phyloP scores from a whole-genome alignment of 805 yeast species.

The Ogataea paradorogensis region DNA sequence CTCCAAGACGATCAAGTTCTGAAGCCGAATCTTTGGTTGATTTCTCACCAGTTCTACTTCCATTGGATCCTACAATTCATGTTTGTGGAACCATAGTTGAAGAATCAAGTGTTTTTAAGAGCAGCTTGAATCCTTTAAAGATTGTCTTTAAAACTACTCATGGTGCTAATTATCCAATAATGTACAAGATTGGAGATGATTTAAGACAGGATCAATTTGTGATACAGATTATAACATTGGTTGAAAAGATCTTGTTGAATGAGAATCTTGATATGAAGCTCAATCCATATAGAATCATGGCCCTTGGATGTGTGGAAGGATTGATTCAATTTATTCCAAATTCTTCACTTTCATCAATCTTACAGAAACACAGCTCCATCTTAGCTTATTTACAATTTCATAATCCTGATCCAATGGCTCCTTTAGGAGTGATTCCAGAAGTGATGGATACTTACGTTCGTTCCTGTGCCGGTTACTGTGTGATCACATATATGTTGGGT shows the following conservation, averaged over 20 bases:
- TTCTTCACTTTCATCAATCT: slow-evolving; percentile 77
- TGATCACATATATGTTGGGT: slow-evolving; percentile 88
- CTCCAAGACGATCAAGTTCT: slow-evolving; percentile 11
- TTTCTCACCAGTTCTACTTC: slow-evolving; percentile 60
- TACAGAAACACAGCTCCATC: slow-evolving; percentile 72
- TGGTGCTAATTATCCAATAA: slow-evolving; percentile 63
- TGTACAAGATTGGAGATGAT: slow-evolving; percentile 96
- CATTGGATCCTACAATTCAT: slow-evolving; percentile 76
- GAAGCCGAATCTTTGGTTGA: slow-evolving; percentile 33
- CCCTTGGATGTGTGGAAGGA: slow-evolving; percentile 90
- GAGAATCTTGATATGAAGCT: slow-evolving; percentile 87
- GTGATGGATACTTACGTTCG: slow-evolving; percentile 93
- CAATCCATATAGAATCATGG: slow-evolving; percentile 85
- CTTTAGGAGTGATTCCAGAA: slow-evolving; percentile 51
- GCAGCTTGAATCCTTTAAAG: slow-evolving; percentile 85
- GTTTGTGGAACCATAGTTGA: slow-evolving; percentile 76
- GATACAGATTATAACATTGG: slow-evolving; percentile 85
- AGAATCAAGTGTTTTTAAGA: slow-evolving; percentile 83
- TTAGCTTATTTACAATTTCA: slow-evolving; percentile 65
- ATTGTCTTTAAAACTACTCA: slow-evolving; percentile 65
- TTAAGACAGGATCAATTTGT: slow-evolving; percentile 94
- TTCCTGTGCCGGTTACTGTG: slow-evolving; percentile 97
- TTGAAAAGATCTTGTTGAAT: slow-evolving; percentile 83
- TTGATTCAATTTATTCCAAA: slow-evolving; percentile 94
- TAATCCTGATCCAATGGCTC: slow-evolving; percentile 49